A percentile compares a stretch with the other conserved stretches of the same genome.
These are phyloP conservation scores for Cydonia oblonga DNA, from an alignment of 331 rosid species.

Conservation along the genomic window DNA sequence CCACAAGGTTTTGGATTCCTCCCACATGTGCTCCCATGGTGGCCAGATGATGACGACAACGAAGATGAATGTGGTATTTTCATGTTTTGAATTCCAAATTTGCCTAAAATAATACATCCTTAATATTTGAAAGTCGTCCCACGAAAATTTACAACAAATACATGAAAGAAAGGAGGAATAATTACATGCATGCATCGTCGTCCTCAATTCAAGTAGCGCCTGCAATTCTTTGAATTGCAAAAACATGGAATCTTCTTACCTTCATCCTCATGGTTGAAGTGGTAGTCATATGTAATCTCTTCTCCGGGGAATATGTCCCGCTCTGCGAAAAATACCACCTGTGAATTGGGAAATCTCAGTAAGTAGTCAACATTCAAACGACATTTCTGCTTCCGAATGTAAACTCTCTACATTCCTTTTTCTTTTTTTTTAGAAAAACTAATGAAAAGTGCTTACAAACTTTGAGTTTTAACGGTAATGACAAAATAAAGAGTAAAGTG, in stretches of 20 bases:
- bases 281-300: constrained; percentile 66
- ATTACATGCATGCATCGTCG: background rate
- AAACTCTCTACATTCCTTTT: no score
- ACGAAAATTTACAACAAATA: background rate
- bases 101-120: no score
- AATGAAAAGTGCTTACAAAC: no score
- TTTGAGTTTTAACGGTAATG: no score
- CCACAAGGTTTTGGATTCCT: no score
- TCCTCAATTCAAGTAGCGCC: constrained; percentile 48
- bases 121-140: background rate
- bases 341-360: constrained; percentile 10
- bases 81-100: no score
- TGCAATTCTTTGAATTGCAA: constrained; percentile 55
- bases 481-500: no score
- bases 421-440: no score
- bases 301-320: constrained; percentile 66
- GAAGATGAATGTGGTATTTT: no score
- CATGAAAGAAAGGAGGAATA: background rate
- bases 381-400: background rate
- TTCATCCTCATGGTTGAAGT: constrained; percentile 65
- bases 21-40: no score
- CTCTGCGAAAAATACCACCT: constrained; percentile 62
- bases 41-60: no score
- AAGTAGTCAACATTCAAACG: background rate
- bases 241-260: constrained; percentile 66